phyloP scores from a whole-genome alignment of 805 yeast species.

The Suhomyces kilbournensis region DNA sequence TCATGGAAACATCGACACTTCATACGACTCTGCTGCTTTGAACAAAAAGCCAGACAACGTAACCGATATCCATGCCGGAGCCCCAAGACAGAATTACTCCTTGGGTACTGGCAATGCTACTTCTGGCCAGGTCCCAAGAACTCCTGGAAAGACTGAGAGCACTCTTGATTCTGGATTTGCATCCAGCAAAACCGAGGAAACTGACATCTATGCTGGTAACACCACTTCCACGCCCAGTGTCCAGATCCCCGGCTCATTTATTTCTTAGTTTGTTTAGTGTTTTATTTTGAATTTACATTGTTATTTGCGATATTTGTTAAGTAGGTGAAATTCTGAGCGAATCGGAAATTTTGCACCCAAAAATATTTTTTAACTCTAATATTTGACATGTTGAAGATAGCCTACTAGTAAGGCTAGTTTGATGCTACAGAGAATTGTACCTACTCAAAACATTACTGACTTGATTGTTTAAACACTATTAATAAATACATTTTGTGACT shows the following conservation, averaged over 20 bases:
- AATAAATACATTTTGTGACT: background rate
- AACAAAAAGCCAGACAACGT: background rate
- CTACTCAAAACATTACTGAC: too few species aligned
- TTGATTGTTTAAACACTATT: background rate
- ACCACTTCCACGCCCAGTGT: background rate
- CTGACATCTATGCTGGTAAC: background rate
- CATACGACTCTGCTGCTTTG: background rate
- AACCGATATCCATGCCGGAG: background rate
- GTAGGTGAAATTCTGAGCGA: too few species aligned
- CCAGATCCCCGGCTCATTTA: constrained; percentile 3
- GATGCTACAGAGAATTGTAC: too few species aligned
- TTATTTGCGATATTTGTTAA: too few species aligned
- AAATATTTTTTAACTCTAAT: too few species aligned
- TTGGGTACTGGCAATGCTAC: background rate
- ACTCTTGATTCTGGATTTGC: background rate
- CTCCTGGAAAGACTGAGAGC: background rate
- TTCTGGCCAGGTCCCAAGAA: background rate
- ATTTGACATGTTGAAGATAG: too few species aligned
- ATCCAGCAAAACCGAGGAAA: background rate
- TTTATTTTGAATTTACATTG: too few species aligned
- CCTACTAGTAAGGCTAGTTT: too few species aligned
- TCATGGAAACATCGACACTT: background rate
- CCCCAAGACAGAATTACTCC: background rate
- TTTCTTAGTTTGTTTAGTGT: background rate
- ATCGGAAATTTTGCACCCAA: too few species aligned